Base-by-base conservation (phyloP, 2,329 filamentous ascomycete species). In the Diaporthe sp. region DNA sequence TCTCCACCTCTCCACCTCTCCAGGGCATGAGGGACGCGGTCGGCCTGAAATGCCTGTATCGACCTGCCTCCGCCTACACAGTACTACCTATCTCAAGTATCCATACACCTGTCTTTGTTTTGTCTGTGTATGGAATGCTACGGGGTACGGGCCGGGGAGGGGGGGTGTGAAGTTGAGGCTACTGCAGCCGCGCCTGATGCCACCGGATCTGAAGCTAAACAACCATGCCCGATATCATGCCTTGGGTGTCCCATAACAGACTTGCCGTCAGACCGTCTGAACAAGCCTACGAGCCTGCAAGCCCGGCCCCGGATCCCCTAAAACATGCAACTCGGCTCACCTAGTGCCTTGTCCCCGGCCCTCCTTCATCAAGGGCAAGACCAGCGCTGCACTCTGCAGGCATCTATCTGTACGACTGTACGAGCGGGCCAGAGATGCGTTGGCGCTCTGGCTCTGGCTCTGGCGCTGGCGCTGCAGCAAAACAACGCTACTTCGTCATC, bases 151-250 rank as follows among this genome's bases (percentile, higher is more conserved):
- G 56, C 35, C n/a, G 27, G 44, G 44, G 61, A 10, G 15, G 27
- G 61, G 44, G 63, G 63, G 63, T 15, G 47, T 68, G 63, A 68
- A 53, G 30, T 27, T 68, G 63, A 68, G 63, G 63, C 63, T 68
- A 37, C 63, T 68, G 63, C 63, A 53, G 63, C 63, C 63, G 63
- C 63, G 63, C 63, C 63, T 68, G 30, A 68, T 68, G 63, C 22
- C 63, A 68, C 63, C 47, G 47, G 47, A 68, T 68, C 63, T 68
- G 63, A 68, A 68, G 47, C 63, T 68, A 68, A 53, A 30, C 63
- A 68, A 53, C 63, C 63, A 68, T 68, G 63, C 63, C 63, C 47
- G 63, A 53, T 68, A 68, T 68, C 47, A 68, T 68, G 63, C 63
- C 63, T 68, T 68, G 44, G 63, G 63, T 68, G 63, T 68, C 32